Evolutionary conservation across 2,329 filamentous ascomycete genomes (phyloP), one percentile per base, ranked within the genome.

Genomic region (Akanthomyces muscarius): DNA sequence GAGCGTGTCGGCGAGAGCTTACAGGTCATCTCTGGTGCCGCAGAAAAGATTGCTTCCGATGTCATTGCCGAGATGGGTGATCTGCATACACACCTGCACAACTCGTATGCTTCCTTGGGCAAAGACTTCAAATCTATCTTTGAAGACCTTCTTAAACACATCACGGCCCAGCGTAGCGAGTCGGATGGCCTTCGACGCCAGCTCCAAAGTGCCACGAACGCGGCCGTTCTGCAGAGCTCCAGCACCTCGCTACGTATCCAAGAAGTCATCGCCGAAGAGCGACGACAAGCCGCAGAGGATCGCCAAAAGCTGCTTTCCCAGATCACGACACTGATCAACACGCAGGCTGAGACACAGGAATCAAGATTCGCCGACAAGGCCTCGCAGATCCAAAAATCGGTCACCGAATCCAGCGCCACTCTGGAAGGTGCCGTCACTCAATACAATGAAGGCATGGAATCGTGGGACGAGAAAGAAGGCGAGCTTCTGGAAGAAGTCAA

Each of bases 101-200:
- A 85, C 14, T 97, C 94, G 0, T 97, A 97, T 74, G 89, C 88
- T 68, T 83, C 86, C 1, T 83, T 98, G 2, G 92, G 92, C 10
- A 88, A 88, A 64, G 92, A 98, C 68, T 92, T 97, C 78, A 96
- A 94, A 73, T 78, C 80, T 5, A 85, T 94, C 28, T 97, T 98
- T 68, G 92, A 97, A 67, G 88, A 90, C 14, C 81, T 97, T 56
- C 81, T 91, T 56, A 86, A 83, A 66, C 88, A 92, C 68, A 82
- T 97, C 62, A 85, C 86, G 44, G 81, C 86, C 11, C 94, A 98
- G 72, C 90, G 89, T 69, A 80, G 81, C 10, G 92, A 97, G 72
- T 89, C 90, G 0, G 86, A 93, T 66, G 79, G 80, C 36, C 80
- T 99, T 28, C 85, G 90, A 48, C 79, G 84, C 41, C 87, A 96